A percentile compares a stretch with the other conserved stretches of the same genome.
phyloP scores from a whole-genome alignment of 2,329 filamentous ascomycete genomes.

The Aspergillus sp. region DNA sequence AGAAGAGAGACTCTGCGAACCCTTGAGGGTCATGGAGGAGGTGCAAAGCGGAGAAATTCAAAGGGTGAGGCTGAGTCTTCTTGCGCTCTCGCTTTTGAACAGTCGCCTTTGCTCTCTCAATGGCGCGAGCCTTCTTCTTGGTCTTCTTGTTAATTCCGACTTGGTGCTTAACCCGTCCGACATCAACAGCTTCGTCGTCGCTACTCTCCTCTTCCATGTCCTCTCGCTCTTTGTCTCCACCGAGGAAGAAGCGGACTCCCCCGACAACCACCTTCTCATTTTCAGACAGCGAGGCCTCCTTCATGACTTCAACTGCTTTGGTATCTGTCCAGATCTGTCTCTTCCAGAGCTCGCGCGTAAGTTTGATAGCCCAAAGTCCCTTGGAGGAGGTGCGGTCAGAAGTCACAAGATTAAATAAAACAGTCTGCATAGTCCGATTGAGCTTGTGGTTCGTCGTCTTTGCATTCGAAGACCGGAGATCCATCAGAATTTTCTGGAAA shows the following conservation, averaged over 20 bases:
- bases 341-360: conserved; percentile 95
- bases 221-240: conserved; percentile 92
- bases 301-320: conserved; percentile 97
- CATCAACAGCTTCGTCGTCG: conserved; percentile 72
- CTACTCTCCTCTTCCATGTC: conserved; percentile 87
- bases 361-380: conserved; percentile 91
- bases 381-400: conserved; percentile 82
- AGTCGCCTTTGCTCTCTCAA: conserved; percentile 78
- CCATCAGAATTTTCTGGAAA: conserved; percentile 88
- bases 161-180: conserved; percentile 80
- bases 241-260: conserved; percentile 90
- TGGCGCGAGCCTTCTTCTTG: conserved; percentile 76
- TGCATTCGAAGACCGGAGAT: conserved; percentile 82
- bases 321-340: conserved; percentile 94
- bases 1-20: conserved; percentile 86
- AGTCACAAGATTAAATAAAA: conserved; percentile 86
- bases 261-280: conserved; percentile 91
- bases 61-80: conserved; percentile 79
- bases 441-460: conserved; percentile 88
- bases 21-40: conserved; percentile 91
- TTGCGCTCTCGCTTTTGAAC: conserved; percentile 82
- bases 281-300: conserved; percentile 81
- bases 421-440: conserved; percentile 89
- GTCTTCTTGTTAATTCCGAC: conserved; percentile 94
- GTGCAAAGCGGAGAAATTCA: conserved; percentile 96